phyloP scores from a whole-genome alignment of 2,329 filamentous ascomycete genomes.

The Ceratocystis smalleyi region DNA sequence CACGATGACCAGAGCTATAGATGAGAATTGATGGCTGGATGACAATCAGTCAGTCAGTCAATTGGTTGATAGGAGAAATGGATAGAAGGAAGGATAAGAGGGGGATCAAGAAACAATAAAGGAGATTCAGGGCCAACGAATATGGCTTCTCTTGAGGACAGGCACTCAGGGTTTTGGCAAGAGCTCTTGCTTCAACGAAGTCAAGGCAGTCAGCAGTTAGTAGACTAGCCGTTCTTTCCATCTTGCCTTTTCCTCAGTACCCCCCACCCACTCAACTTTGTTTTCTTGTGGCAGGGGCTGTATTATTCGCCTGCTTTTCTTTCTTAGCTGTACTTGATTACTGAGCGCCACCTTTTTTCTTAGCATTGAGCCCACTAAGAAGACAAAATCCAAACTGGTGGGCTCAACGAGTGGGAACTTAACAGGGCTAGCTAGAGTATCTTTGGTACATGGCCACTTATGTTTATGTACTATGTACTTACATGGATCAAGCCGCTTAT shows the following conservation, averaged over 20 bases:
- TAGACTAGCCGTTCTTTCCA: constrained; percentile 7
- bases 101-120: constrained; percentile 1
- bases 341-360: background rate
- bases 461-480: background rate
- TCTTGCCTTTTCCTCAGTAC: constrained; percentile 5
- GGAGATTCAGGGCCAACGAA: constrained; percentile 7
- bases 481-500: background rate
- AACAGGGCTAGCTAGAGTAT: background rate
- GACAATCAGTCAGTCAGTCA: background rate
- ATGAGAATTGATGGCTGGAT: constrained; percentile 10
- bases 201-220: constrained; percentile 1
- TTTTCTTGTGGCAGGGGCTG: background rate
- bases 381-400: constrained; percentile 8
- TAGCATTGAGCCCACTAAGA: background rate
- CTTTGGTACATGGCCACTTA: constrained; percentile 1
- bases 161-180: constrained; percentile 15
- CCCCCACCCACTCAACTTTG: background rate
- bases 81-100: background rate
- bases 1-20: constrained; percentile 14
- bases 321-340: background rate
- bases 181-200: constrained; percentile 3
- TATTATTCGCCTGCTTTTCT: constrained; percentile 1
- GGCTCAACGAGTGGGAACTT: constrained; percentile 15
- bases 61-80: constrained; percentile 5
- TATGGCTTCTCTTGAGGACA: constrained; percentile 2